phyloP scores from a whole-genome alignment of 257 asterid species.

The Solanum arcanum region DNA sequence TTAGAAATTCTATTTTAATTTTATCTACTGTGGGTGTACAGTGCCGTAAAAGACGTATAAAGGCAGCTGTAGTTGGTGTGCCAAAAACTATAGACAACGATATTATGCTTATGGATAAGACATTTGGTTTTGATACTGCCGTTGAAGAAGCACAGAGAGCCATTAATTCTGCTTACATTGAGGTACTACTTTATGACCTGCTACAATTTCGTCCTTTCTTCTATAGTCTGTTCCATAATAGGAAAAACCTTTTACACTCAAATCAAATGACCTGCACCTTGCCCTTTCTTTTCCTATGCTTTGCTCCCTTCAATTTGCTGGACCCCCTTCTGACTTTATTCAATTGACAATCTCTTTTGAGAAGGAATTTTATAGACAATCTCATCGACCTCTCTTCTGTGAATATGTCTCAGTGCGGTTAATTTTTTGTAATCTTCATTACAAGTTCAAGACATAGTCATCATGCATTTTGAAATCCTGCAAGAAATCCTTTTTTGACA shows the following conservation, averaged over 20 bases:
- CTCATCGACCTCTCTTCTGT: not conserved
- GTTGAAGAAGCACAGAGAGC: conserved; percentile 99
- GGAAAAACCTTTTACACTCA: not conserved
- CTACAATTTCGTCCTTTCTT: not conserved
- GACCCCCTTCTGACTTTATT: not conserved
- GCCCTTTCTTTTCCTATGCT: not conserved
- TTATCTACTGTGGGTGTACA: conserved; percentile 17
- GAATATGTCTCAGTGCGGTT: not conserved
- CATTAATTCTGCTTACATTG: conserved; percentile 80
- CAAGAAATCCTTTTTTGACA: not conserved
- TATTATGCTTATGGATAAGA: conserved; percentile 89
- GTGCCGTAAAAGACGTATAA: conserved; percentile 65
- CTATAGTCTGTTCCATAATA: not conserved
- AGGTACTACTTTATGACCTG: conserved; percentile 28
- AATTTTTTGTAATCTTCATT: not conserved
- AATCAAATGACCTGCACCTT: not conserved
- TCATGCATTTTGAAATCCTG: not conserved
- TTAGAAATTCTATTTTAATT: not conserved
- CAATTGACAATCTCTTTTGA: not conserved
- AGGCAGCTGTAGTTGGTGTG: conserved; percentile 86
- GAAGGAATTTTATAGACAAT: not conserved
- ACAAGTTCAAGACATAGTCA: not conserved
- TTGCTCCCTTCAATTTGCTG: not conserved
- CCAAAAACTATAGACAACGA: conserved; percentile 98
- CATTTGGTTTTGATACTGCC: conserved; percentile 98